Evolutionary conservation across 805 yeast genomes (phyloP).

Genomic region (Lachancea waltii): DNA sequence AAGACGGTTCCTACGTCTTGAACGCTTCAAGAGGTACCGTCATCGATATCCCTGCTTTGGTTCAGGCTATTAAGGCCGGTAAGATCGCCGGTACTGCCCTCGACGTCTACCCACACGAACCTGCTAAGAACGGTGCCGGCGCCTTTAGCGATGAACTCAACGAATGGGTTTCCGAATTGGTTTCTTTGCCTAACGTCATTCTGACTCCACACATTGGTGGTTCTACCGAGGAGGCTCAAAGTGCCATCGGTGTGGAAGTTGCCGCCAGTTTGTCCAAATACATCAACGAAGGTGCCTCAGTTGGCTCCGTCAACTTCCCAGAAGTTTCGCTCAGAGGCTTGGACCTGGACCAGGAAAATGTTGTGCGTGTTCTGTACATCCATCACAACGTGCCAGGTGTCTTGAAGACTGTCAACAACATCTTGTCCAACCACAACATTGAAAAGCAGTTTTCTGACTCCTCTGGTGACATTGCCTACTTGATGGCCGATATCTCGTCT

Average conservation of each 20-base stretch:
- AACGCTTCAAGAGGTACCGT: slow-evolving; percentile 98
- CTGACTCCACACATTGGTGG: slow-evolving; percentile 98
- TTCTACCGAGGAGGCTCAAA: slow-evolving; percentile 97
- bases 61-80: slow-evolving; percentile 86
- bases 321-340: slow-evolving; percentile 88
- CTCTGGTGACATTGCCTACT: slow-evolving; percentile 89
- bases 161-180: slow-evolving; percentile 76
- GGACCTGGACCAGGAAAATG: slow-evolving; percentile 77
- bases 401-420: slow-evolving; percentile 92
- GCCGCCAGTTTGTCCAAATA: slow-evolving; percentile 78
- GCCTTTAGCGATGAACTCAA: slow-evolving; percentile 69
- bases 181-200: slow-evolving; percentile 77
- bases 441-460: slow-evolving; percentile 98
- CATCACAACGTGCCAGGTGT: slow-evolving; percentile 99
- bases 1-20: slow-evolving; percentile 87
- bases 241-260: slow-evolving; percentile 95
- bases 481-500: slow-evolving; percentile 94
- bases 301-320: slow-evolving; percentile 98
- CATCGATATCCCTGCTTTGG: slow-evolving; percentile 89
- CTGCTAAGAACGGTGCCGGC: slow-evolving; percentile 90
- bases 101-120: slow-evolving; percentile 95
- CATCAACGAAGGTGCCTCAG: slow-evolving; percentile 91
- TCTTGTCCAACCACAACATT: slow-evolving; percentile 88
- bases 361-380: slow-evolving; percentile 89
- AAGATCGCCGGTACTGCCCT: slow-evolving; percentile 95